Evolutionary conservation across 2,329 filamentous ascomycete species (phyloP), one percentile per base, ranked within the genome.

Genomic region (Ascochyta viciae-villosae): DNA sequence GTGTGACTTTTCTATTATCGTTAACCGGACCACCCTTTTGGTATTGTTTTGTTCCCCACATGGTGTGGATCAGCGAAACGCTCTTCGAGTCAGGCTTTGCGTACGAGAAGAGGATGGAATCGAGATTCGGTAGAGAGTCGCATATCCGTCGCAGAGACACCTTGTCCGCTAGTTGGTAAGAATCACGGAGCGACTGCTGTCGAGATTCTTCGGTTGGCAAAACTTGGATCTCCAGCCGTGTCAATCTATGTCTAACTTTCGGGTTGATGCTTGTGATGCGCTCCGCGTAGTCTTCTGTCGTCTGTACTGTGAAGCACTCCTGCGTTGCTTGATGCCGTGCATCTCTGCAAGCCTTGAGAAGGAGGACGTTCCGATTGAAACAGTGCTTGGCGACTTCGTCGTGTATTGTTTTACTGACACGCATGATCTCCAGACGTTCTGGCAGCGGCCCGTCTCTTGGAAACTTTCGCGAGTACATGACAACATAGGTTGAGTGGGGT

Each of bases 361-460:
- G 61, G 6, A 70, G 42, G 8, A 48, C 60, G 6, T 58, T 47
- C 4, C 51, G 55, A 12, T 52, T 49, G 44, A 63, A 68, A 23
- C 64, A 58, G 27, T 63, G 60, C 26, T 60, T 57, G 5, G 10
- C 31, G 4, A 60, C 54, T 58, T 70, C 67, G 16, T 49, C 7
- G 42, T 65, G 58, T 16, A 69, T 3, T 22, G 59, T 51, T n/a
- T 41, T 57, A 46, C 59, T 62, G 31, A 51, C 53, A n/a, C 59
- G 57, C 58, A 69, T 53, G 16, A 70, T 59, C 13, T 58, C 50
- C 4, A 67, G 51, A n/a, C 44, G 22, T 6, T 46, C 41, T 6
- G 55, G 57, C 9, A 52, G 31, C 19, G 46, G 44, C 29, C 26
- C 16, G 44, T 38, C 34, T 33, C 37, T 15, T 29, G 51, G 26